A percentile compares a stretch with the other conserved stretches of the same genome.
These are phyloP conservation scores for Tylopilus intermedius DNA, from an alignment of 768 basidiomycete genomes.

Conservation along the genomic window DNA sequence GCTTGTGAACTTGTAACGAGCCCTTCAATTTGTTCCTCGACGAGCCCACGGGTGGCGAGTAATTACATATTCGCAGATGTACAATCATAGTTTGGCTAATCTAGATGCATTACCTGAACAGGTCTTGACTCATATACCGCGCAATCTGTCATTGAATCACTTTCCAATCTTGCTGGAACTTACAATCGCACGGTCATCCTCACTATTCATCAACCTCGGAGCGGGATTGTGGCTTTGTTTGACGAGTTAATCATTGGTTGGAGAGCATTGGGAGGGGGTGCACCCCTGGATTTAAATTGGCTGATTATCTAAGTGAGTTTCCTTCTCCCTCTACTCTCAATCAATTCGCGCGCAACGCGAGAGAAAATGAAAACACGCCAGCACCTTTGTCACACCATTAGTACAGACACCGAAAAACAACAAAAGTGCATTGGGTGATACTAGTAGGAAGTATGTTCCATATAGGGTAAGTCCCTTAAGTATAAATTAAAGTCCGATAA, in stretches of 20 bases:
- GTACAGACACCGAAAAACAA: too few species aligned
- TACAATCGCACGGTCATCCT: constrained; percentile 96
- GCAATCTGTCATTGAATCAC: constrained; percentile 85
- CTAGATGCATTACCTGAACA: constrained; percentile 20
- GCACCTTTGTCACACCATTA: too few species aligned
- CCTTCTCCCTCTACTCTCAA: constrained; percentile 31
- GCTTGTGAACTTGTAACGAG: constrained; percentile 98
- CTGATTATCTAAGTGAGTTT: constrained; percentile 86
- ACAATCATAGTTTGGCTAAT: not conserved
- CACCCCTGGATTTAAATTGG: constrained; percentile 93
- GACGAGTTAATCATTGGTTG: constrained; percentile 87
- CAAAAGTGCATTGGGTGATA: too few species aligned
- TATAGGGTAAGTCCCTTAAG: too few species aligned
- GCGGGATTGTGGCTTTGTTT: constrained; percentile 94
- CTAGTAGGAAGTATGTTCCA: too few species aligned
- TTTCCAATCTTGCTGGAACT: constrained; percentile 77
- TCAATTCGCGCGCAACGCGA: too few species aligned
- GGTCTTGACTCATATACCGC: constrained; percentile 96
- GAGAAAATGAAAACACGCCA: too few species aligned
- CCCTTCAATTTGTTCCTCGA: constrained; percentile 95
- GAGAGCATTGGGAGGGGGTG: constrained; percentile 74
- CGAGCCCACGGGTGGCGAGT: constrained; percentile 90
- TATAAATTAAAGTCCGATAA: too few species aligned
- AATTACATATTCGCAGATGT: not conserved
- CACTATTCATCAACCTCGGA: constrained; percentile 97